These are phyloP conservation scores for Fomitopsis pulvina DNA, from an alignment of 768 basidiomycete genomes.

Conservation along the genomic window DNA sequence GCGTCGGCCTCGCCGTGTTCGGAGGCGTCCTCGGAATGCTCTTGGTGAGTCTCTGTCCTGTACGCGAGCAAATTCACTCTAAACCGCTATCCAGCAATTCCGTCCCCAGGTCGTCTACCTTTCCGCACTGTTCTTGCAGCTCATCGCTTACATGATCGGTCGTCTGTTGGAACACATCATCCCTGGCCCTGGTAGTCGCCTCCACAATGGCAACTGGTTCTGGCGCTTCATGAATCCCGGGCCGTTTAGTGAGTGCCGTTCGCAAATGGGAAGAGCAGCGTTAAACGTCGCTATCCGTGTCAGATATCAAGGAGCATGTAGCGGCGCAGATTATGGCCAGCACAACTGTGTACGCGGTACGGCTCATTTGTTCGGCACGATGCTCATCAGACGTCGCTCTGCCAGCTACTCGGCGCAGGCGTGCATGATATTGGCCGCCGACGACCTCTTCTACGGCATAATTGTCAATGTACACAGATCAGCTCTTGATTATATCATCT, in stretches of 20 bases:
- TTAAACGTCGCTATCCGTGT: not conserved
- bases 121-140: conserved; percentile 42
- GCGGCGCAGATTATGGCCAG: conserved; percentile 30
- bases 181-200: conserved; percentile 15
- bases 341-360: too few relatives aligned
- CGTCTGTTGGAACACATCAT: conserved; percentile 30
- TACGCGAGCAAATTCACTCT: not conserved
- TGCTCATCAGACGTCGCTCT: too few relatives aligned
- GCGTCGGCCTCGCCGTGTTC: conserved; percentile 24
- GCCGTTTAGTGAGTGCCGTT: conserved; percentile 29
- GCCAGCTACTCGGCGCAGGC: conserved; percentile 24
- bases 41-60: conserved; percentile 29
- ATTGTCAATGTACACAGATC: conserved; percentile 17
- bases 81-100: conserved; percentile 18
- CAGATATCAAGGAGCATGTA: conserved; percentile 28
- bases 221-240: conserved; percentile 32
- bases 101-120: conserved; percentile 44
- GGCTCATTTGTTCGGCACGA: too few relatives aligned
- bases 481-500: not conserved
- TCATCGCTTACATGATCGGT: conserved; percentile 47
- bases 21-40: conserved; percentile 35
- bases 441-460: conserved; percentile 27
- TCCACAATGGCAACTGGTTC: conserved; percentile 15
- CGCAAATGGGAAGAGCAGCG: too few relatives aligned
- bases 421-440: conserved; percentile 26